Conservation (phyloP, 1,139 yeast genomes). For the Candida freyschussii region DNA sequence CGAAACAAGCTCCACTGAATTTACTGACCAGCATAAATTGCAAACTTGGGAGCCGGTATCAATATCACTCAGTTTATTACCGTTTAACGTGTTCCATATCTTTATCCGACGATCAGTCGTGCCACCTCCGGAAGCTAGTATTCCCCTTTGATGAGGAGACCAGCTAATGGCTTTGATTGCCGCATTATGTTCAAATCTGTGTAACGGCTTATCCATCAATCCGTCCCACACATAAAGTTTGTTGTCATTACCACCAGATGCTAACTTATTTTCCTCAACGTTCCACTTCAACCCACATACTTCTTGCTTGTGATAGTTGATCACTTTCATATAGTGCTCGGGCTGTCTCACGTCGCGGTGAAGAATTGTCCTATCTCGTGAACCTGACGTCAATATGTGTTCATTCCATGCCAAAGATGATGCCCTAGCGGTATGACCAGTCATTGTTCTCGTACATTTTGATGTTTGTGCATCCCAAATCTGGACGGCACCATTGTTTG, state of each 20-base stretch:
- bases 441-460: slow-evolving; percentile 83
- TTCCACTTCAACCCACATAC: slow-evolving; percentile 97
- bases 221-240: slow-evolving; percentile 86
- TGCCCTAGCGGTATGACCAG: slow-evolving; percentile 84
- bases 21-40: slow-evolving; percentile 88
- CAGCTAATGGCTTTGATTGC: slow-evolving; percentile 96
- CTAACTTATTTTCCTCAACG: slow-evolving; percentile 77
- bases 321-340: slow-evolving; percentile 68
- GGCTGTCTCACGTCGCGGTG: slow-evolving; percentile 91
- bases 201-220: slow-evolving; percentile 60
- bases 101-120: slow-evolving; percentile 89
- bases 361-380: slow-evolving; percentile 76
- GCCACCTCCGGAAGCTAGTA: slow-evolving; percentile 95
- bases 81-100: slow-evolving; percentile 89
- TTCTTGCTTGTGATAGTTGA: slow-evolving; percentile 83
- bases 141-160: slow-evolving; percentile 96
- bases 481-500: slow-evolving; percentile 80
- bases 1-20: slow-evolving; percentile 86
- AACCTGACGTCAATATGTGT: slow-evolving; percentile 82
- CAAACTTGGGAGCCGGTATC: slow-evolving; percentile 97
- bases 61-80: slow-evolving; percentile 65
- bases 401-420: slow-evolving; percentile 93
- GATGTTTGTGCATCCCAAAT: slow-evolving; percentile 92
- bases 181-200: slow-evolving; percentile 83
- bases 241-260: slow-evolving; percentile 94